Base-by-base conservation (phyloP, 345 rosid genomes). In the Kernera saxatilis region DNA sequence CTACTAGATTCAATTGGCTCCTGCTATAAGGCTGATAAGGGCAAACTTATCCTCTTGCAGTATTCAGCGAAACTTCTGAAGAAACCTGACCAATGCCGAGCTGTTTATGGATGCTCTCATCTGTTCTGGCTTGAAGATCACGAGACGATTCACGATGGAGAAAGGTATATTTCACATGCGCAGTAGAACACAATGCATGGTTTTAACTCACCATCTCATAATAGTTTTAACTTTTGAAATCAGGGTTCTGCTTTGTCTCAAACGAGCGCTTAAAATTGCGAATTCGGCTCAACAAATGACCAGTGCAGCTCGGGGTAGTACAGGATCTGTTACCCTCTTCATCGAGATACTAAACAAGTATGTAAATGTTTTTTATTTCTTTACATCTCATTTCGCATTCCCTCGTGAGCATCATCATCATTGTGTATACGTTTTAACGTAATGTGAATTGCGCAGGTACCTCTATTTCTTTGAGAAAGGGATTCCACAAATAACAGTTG, bases 51-150 rank as follows among this genome's bases (percentile, higher is more conserved):
- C 9, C 17, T 49, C 79, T 75, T 76, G 81, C 92, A 94, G 99
- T 94, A 94, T 75, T 89, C 98, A 53, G 98, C 98, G 14, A 94
- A 89, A 81, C 98, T 94, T 56, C 83, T 89, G 70, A 94, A 90
- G 96, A 94, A 92, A 89, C 91, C 96, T 67, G 99, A 94, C 79
- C 99, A 92, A 69, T 91, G 99, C 69, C 87, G 96, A 87, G 99
- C 99, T 70, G 96, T 92, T 65, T 94, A 88, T 67, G 92, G 87
- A 10, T 94, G 98, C 69, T 86, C 98, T 26, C 99, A 92, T 83
- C 88, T 94, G 46, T 94, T 94, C 80, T 94, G 99, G 99, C 86
- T 88, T 52, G 88, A 94, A 48, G 93, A 92, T 77, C 97, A 89
- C 54, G 99, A 88, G 76, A 81, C 78, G 49, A 69, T 86, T 75